These are phyloP conservation scores for Taphrina sp. DNA, from an alignment of 1,139 yeast species.

Conservation along the genomic window DNA sequence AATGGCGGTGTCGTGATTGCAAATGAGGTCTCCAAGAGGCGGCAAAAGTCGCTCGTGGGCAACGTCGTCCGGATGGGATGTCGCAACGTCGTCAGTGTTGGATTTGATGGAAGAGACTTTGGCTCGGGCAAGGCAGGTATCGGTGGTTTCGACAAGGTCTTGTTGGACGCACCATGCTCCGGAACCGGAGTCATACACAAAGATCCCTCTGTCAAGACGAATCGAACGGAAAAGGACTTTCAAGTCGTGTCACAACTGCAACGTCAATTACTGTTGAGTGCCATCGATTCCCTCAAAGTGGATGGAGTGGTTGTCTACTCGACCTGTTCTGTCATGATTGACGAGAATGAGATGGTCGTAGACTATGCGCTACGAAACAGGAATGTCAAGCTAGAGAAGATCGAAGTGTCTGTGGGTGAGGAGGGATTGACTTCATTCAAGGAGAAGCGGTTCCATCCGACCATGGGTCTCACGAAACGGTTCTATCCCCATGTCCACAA, in stretches of 20 bases:
- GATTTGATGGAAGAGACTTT: slow-evolving; percentile 97
- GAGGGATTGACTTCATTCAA: slow-evolving; percentile 92
- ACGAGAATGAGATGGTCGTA: slow-evolving; percentile 98
- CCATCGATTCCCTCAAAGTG: slow-evolving; percentile 91
- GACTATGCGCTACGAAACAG: slow-evolving; percentile 95
- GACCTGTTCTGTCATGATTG: slow-evolving; percentile 97
- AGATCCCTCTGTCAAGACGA: slow-evolving; percentile 91
- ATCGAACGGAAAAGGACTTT: slow-evolving; percentile 93
- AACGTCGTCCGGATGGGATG: slow-evolving; percentile 97
- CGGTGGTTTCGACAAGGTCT: slow-evolving; percentile 94
- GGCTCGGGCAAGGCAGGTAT: slow-evolving; percentile 79
- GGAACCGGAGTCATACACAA: slow-evolving; percentile 99
- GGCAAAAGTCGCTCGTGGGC: slow-evolving; percentile 94
- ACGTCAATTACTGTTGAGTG: slow-evolving; percentile 86
- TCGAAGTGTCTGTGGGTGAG: slow-evolving; percentile 92
- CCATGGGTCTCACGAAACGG: slow-evolving; percentile 78
- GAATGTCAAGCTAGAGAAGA: slow-evolving; percentile 88
- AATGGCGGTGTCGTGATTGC: slow-evolving; percentile 98
- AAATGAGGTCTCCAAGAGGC: slow-evolving; percentile 91
- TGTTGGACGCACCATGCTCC: slow-evolving; percentile 98
- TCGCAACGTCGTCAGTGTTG: slow-evolving; percentile 92
- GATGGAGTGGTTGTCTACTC: slow-evolving; percentile 97
- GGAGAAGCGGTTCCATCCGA: slow-evolving; percentile 84
- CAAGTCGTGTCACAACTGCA: slow-evolving; percentile 95
- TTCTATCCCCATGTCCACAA: slow-evolving; percentile 98